Percentiles rank a stretch among this genome's conserved stretches.
phyloP scores from a whole-genome alignment of 2,329 filamentous ascomycete species.

The Epichloe hybrida region DNA sequence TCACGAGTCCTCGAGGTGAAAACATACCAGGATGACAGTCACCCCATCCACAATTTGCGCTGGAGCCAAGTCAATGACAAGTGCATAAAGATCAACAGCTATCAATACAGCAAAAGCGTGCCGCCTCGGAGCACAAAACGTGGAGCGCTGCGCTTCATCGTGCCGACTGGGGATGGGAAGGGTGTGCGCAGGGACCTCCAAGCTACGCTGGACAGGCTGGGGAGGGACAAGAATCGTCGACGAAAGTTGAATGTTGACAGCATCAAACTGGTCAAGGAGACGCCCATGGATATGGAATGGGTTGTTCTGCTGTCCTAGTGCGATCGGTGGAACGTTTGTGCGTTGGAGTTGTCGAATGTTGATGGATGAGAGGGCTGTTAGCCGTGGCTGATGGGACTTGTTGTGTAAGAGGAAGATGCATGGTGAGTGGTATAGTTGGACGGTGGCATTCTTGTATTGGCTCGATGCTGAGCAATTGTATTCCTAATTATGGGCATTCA shows the following conservation, averaged over 20 bases:
- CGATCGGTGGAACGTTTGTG: background rate
- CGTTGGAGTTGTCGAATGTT: background rate
- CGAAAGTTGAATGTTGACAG: background rate
- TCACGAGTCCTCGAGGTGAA: background rate
- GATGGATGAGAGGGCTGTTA: background rate
- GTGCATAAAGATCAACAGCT: conserved; percentile 7
- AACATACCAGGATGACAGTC: background rate
- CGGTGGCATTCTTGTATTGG: no score
- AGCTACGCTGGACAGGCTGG: background rate
- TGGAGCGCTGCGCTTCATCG: background rate
- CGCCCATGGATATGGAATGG: background rate
- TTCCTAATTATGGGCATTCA: no score
- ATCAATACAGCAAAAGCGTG: conserved; percentile 1
- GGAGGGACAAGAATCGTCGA: background rate
- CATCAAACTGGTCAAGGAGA: background rate
- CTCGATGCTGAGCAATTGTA: no score
- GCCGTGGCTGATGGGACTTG: no score
- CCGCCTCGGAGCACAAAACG: background rate
- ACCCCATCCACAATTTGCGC: conserved; percentile 6
- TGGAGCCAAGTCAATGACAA: conserved; percentile 6
- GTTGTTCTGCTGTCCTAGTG: background rate
- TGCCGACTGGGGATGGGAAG: background rate
- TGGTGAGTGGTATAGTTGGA: no score
- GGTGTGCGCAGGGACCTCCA: background rate
- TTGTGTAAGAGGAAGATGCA: no score